Base-by-base conservation (phyloP, 169 alveolate species). In the Plasmodium coatneyi region DNA sequence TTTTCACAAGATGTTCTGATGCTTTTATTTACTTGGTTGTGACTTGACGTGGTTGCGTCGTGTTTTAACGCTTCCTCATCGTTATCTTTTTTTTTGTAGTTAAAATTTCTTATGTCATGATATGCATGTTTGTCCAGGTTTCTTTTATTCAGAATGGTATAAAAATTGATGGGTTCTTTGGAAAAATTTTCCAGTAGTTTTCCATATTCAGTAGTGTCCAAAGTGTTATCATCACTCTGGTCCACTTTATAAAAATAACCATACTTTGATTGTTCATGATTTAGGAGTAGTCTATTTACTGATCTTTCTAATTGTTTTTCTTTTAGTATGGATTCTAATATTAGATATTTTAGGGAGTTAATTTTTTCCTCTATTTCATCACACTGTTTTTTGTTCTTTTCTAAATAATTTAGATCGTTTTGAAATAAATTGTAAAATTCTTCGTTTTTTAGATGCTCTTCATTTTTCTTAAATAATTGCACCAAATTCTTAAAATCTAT, bases 51-150 rank as follows among this genome's bases (percentile, higher is more conserved):
- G 3, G 79, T 81, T 46, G 32, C 78, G 36, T 81, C 89, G 28
- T 60, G 52, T 36, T 83, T 70, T 56, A 46, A 41, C 6, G 52
- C 52, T 71, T 84, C 84, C 54, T 84, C 84, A 49, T 4, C 74
- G 10, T 60, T 36, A 71, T 46, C 22, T 84, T 72, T 84, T 46
- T 60, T 84, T 84, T 84, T 84, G 60, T 84, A 84, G 36, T 84
- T 84, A 72, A 84, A 84, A 84, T 84, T 84, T 84, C 92, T 84
- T 30, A 84, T 84, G 52, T 84, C 92, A 84, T 84, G 92, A 84
- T 84, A 84, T 10, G 92, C 92, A 46, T 84, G 92, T 52, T 72
- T 84, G 71, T 84, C 92, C n/a, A 84, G 56, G 66, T 84, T 84
- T 72, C 92, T 49, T 84, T 84, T 84, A 84, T 74, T 84, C 76